Conservation (phyloP, 75 land plant species). For the Gnetum montanum region DNA sequence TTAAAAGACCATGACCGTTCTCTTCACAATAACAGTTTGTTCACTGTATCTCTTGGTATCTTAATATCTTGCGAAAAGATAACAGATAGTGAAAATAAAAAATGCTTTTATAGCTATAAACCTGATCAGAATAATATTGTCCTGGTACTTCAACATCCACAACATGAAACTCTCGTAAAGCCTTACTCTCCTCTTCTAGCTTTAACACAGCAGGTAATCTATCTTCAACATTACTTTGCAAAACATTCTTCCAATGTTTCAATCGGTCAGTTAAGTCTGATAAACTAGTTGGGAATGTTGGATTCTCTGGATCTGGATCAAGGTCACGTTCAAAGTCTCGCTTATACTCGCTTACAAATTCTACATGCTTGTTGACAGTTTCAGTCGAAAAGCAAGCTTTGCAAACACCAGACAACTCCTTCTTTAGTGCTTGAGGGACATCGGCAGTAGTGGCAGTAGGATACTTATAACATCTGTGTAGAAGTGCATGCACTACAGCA, state of each 20-base stretch:
- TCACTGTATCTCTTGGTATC: too few relatives aligned
- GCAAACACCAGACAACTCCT: conserved; percentile 98
- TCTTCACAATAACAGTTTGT: too few relatives aligned
- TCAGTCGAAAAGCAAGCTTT: conserved; percentile 96
- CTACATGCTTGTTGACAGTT: conserved; percentile 94
- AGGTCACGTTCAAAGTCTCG: conserved; percentile 96
- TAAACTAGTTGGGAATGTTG: conserved; percentile 91
- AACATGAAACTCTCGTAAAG: conserved; percentile 88
- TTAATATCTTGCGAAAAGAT: too few relatives aligned
- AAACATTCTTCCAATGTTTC: conserved; percentile 94
- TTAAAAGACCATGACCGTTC: too few relatives aligned
- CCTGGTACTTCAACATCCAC: conserved; percentile 99
- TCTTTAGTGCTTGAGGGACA: conserved; percentile 93
- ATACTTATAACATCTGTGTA: conserved; percentile 97
- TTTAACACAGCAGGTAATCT: conserved; percentile 94
- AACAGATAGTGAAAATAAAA: too few relatives aligned
- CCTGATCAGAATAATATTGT: conserved; percentile 97
- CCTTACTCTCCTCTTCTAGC: conserved; percentile 92
- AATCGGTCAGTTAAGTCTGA: conserved; percentile 87
- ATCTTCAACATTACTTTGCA: conserved; percentile 97
- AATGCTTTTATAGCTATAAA: conserved; percentile 11
- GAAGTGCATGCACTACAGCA: conserved; percentile 95
- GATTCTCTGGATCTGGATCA: conserved; percentile 91
- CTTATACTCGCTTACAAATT: conserved; percentile 96
- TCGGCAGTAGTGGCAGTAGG: conserved; percentile 99